Conservation (phyloP, 1,284 basidiomycete genomes). For the Trametes versicolor region DNA sequence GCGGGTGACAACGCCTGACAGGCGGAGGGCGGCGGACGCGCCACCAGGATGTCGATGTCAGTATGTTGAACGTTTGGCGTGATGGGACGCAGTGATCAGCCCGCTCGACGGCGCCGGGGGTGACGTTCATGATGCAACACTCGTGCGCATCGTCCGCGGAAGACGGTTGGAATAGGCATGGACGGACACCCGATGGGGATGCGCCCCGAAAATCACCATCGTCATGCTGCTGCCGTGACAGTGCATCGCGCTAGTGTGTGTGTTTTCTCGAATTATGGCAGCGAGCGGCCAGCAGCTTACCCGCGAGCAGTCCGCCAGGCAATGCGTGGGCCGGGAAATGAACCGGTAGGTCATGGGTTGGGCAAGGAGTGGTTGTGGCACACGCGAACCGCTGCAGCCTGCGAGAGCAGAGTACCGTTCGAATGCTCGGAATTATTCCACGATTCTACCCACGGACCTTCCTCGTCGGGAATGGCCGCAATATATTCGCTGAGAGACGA, state of each 20-base stretch:
- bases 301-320: too few species aligned
- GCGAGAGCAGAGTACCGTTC: not conserved
- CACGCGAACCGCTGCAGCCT: conserved; percentile 3
- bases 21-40: conserved; percentile 7
- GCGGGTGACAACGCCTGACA: not conserved
- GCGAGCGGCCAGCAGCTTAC: not conserved
- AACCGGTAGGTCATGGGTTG: conserved; percentile 3
- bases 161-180: not conserved
- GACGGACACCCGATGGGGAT: not conserved
- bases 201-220: not conserved
- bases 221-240: not conserved
- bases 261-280: not conserved
- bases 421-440: conserved; percentile 7
- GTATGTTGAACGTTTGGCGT: not conserved
- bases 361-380: not conserved
- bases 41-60: not conserved
- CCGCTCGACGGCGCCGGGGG: conserved; percentile 3
- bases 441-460: conserved; percentile 16
- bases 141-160: not conserved
- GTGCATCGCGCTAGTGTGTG: not conserved
- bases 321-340: not conserved
- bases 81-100: conserved; percentile 3
- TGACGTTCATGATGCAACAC: not conserved
- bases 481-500: not conserved
- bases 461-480: conserved; percentile 6